Evolutionary conservation across 1,139 yeast species (phyloP), one percentile per base, ranked within the genome.

Genomic region (Debaryomycetaceae sp.): DNA sequence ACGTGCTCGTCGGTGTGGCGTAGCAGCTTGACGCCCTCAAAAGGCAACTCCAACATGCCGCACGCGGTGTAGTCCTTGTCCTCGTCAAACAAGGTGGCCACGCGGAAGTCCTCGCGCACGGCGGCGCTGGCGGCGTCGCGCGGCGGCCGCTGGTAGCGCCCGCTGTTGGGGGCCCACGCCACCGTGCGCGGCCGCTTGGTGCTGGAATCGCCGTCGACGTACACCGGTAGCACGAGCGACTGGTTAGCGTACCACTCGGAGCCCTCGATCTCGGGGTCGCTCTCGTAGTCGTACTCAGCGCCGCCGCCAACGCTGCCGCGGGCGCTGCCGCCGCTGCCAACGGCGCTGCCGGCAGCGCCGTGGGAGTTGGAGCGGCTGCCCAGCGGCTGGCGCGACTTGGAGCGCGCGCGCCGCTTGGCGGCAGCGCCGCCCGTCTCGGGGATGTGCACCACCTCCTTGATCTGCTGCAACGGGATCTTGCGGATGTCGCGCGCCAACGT

Each of bases 41-140:
- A 54, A 0, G 91, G 86, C 17, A 88, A 58, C 34, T 75, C 75
- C 36, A 88, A 62, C 41, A 85, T 63, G 2, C 96, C 96, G 19
- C 85, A 77, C 0, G 94, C 95, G 32, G 82, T 72, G 39, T 71
- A 72, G 25, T 78, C 82, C 30, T 71, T 67, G 43, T 82, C 78
- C 35, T 74, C 71, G 43, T 80, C 81, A 43, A 83, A 86, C 30
- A 85, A 59, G 8, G 81, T 71, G 0, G 84, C 83, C 13, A 85
- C 62, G 33, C 71, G 63, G 49, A 76, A 83, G 35, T 73, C 67
- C 34, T 82, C 85, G 22, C 70, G 63, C 1, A 61, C 63, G 8
- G 43, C 46, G 17, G 48, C 41, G 5, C 44, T 54, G 16, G 49
- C 49, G 9, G 67, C 63, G 6, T 56, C 54, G n/a, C 68, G 58